Evolutionary conservation across 2,329 filamentous ascomycete species (phyloP).

Genomic region (Corynespora cassiicola): DNA sequence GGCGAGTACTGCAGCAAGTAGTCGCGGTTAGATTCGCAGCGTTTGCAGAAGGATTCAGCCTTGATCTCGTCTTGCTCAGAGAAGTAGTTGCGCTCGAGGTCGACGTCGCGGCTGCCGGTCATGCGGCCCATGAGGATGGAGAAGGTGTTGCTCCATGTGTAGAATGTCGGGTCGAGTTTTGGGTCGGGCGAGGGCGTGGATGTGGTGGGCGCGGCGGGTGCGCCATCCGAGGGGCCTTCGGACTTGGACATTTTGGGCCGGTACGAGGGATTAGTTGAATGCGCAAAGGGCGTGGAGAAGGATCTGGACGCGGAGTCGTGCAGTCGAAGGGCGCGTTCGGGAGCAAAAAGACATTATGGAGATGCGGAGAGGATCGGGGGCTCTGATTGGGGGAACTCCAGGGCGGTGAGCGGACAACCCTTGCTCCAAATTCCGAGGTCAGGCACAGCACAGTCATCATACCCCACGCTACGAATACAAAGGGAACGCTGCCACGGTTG

Average conservation of each 20-base stretch:
- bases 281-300: slow-evolving; percentile 12
- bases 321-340: slow-evolving; percentile 12
- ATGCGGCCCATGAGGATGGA: slow-evolving; percentile 73
- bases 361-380: slow-evolving; percentile 15
- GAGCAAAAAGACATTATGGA: slow-evolving; percentile 11
- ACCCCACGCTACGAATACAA: too few species aligned
- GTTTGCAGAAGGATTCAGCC: slow-evolving; percentile 78
- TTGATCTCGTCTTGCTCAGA: slow-evolving; percentile 75
- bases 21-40: slow-evolving; percentile 81
- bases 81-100: slow-evolving; percentile 68
- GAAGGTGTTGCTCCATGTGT: slow-evolving; percentile 84
- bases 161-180: slow-evolving; percentile 48
- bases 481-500: too few species aligned
- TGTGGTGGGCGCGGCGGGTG: slow-evolving; percentile 23
- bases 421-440: too few species aligned
- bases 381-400: slow-evolving; percentile 14
- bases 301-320: too few species aligned
- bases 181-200: slow-evolving; percentile 21
- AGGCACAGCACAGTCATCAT: too few species aligned
- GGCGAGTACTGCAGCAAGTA: slow-evolving; percentile 86
- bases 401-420: slow-evolving; percentile 11
- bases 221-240: slow-evolving; percentile 34
- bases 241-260: slow-evolving; percentile 31
- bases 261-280: not conserved
- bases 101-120: slow-evolving; percentile 33